phyloP scores from a whole-genome alignment of 345 rosid genomes.

The Melastoma malabathricum region DNA sequence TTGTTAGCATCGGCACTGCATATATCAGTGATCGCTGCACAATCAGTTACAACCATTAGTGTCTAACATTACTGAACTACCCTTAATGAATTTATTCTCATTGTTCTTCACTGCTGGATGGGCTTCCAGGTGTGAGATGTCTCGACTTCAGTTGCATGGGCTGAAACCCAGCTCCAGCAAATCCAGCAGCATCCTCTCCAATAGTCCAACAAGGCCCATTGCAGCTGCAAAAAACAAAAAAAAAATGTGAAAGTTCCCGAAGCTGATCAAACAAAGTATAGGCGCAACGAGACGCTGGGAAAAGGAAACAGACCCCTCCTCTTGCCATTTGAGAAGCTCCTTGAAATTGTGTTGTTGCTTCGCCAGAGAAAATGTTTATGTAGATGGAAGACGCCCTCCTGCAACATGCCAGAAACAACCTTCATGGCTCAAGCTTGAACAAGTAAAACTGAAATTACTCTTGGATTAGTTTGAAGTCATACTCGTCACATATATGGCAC shows the following conservation, averaged over 20 bases:
- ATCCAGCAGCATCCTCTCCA: no score
- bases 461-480: slow-evolving; percentile 9
- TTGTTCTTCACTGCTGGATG: no score
- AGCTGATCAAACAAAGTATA: no score
- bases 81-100: no score
- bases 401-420: slow-evolving; percentile 3
- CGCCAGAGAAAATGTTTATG: slow-evolving; percentile 52
- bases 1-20: no score
- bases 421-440: background rate
- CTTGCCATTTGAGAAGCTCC: slow-evolving; percentile 54
- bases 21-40: no score
- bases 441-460: background rate
- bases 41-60: no score
- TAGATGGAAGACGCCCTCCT: slow-evolving; percentile 53
- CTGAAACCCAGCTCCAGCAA: no score
- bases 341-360: slow-evolving; percentile 55
- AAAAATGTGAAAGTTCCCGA: slow-evolving; percentile 18
- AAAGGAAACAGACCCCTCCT: slow-evolving; percentile 40
- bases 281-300: no score
- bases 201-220: slow-evolving; percentile 40
- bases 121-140: no score
- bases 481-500: slow-evolving; percentile 52
- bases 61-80: no score
- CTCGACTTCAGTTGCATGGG: no score
- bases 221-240: slow-evolving; percentile 60